Conservation (phyloP, 2,329 filamentous ascomycete species). For the Clarireedia homoeocarpa region DNA sequence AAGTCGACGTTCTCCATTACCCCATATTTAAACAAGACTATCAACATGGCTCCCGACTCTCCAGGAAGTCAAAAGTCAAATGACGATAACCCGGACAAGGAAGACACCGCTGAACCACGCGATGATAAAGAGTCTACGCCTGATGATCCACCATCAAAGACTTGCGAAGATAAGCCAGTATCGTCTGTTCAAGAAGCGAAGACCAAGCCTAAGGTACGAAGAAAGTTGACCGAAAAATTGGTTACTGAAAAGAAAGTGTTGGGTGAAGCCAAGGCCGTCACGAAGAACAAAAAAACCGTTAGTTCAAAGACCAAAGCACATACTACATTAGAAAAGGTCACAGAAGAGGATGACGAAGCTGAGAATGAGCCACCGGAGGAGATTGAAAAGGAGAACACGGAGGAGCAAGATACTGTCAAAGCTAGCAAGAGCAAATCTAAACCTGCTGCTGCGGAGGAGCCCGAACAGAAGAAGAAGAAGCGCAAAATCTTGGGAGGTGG, state of each 20-base stretch:
- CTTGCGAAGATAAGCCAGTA: slow-evolving; percentile 1
- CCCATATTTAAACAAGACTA: slow-evolving; percentile 77
- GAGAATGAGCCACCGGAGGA: slow-evolving; percentile 29
- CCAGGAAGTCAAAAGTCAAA: slow-evolving; percentile 10
- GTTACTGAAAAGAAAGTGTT: slow-evolving; percentile 34
- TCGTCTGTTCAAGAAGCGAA: slow-evolving; percentile 1
- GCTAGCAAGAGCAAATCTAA: slow-evolving; percentile 13
- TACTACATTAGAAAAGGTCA: slow-evolving; percentile 33
- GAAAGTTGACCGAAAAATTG: slow-evolving; percentile 18
- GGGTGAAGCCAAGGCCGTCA: slow-evolving; percentile 33
- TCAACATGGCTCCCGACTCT: slow-evolving; percentile 42
- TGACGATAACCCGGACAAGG: slow-evolving; percentile 3
- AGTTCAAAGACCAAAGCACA: slow-evolving; percentile 26
- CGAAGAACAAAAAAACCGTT: slow-evolving; percentile 25
- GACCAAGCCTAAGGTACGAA: slow-evolving; percentile 16
- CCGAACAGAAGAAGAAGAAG: slow-evolving; percentile 46
- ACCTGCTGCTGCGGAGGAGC: slow-evolving; percentile 12
- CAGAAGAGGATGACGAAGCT: slow-evolving; percentile 30
- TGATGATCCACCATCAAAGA: neutral
- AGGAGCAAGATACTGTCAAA: slow-evolving; percentile 9
- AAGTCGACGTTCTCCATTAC: slow-evolving; percentile 94
- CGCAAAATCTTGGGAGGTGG: slow-evolving; percentile 65
- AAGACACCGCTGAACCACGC: slow-evolving; percentile 6
- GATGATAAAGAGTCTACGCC: slow-evolving; percentile 8
- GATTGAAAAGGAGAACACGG: slow-evolving; percentile 13